phyloP scores from a whole-genome alignment of 345 rosid genomes.

The Hypericum perforatum region DNA sequence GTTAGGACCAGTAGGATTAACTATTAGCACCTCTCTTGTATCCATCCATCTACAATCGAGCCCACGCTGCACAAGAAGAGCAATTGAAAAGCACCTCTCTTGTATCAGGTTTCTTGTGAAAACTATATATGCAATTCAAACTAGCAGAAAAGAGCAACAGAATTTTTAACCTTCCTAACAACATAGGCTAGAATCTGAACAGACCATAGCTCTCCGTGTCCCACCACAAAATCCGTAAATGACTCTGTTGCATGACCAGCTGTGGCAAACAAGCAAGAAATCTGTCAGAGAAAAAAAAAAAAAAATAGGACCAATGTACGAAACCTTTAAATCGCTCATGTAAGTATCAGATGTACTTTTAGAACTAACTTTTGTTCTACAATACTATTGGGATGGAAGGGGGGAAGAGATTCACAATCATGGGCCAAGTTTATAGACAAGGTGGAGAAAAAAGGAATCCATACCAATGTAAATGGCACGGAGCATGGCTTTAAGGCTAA shows the following conservation, averaged over 20 bases:
- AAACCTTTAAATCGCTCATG: no score
- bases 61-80: constrained; percentile 43
- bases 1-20: constrained; percentile 76
- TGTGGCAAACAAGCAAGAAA: constrained; percentile 21
- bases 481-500: constrained; percentile 90
- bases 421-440: neutral
- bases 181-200: constrained; percentile 78
- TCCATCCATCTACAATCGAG: constrained; percentile 92
- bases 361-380: no score
- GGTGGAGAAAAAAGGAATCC: neutral
- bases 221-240: constrained; percentile 86
- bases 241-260: constrained; percentile 97
- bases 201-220: constrained; percentile 97
- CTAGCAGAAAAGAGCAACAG: constrained; percentile 3
- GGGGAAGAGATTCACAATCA: no score
- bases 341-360: no score
- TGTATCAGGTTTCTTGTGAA: neutral
- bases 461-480: constrained; percentile 92
- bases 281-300: neutral
- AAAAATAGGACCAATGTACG: no score
- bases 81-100: constrained; percentile 9
- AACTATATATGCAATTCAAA: no score
- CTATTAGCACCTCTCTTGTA: constrained; percentile 89
- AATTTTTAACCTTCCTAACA: constrained; percentile 58
- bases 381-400: no score